A percentile compares a stretch with the other conserved stretches of the same genome.
phyloP scores from a whole-genome alignment of 768 basidiomycete species.

The Auricularia auricula-judae region DNA sequence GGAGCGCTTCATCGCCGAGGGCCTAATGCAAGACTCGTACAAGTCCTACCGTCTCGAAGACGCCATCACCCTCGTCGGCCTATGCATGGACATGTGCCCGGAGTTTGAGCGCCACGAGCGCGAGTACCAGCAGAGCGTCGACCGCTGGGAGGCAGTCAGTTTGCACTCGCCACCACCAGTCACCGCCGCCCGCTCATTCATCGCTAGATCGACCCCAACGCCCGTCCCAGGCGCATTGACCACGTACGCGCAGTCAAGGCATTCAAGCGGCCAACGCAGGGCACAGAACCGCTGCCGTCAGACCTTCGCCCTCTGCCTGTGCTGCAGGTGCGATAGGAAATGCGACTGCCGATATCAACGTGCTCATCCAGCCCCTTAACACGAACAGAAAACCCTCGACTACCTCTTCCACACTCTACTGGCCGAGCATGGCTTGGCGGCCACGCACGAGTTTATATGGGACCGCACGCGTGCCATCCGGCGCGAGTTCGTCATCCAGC shows the following conservation, averaged over 20 bases:
- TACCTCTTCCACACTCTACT: conserved; percentile 86
- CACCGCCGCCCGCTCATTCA: not conserved
- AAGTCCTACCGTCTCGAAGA: conserved; percentile 74
- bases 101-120: conserved; percentile 86
- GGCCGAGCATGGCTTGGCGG: conserved; percentile 52
- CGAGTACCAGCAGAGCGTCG: conserved; percentile 80
- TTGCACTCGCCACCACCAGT: not conserved
- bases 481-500: conserved; percentile 93
- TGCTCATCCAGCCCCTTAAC: conserved; percentile 2
- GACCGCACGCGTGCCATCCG: conserved; percentile 85
- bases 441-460: conserved; percentile 74
- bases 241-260: conserved; percentile 85
- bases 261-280: conserved; percentile 86
- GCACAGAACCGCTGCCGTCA: conserved; percentile 77
- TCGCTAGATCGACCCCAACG: conserved; percentile 27
- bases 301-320: conserved; percentile 83
- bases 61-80: conserved; percentile 87
- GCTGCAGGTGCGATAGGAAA: conserved; percentile 43
- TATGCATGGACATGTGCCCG: conserved; percentile 91
- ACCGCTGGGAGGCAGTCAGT: conserved; percentile 74
- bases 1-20: conserved; percentile 64
- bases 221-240: conserved; percentile 59
- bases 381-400: conserved; percentile 64
- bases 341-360: not conserved
- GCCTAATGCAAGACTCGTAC: conserved; percentile 80